phyloP scores from a whole-genome alignment of 805 yeast species.

The Metschnikowia sp. region DNA sequence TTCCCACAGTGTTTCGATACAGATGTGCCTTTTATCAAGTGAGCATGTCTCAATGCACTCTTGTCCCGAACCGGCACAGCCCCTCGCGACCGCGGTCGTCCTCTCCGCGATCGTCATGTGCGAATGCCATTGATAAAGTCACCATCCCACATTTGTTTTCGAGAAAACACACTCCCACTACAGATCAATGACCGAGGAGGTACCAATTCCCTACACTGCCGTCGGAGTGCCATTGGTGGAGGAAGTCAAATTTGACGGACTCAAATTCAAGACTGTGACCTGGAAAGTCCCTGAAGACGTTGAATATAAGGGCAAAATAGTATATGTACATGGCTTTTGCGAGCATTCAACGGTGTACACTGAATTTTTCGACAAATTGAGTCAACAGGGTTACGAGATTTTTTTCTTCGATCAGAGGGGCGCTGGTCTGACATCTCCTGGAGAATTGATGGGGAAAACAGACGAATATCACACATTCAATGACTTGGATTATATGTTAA shows the following conservation, averaged over 20 bases:
- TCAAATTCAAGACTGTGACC: slow-evolving; percentile 38
- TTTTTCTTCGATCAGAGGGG: slow-evolving; percentile 77
- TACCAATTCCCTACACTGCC: slow-evolving; percentile 33
- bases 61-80: no score
- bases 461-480: slow-evolving; percentile 53
- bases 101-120: no score
- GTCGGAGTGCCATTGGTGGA: slow-evolving; percentile 28
- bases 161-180: neutral
- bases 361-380: slow-evolving; percentile 51
- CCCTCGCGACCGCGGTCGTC: no score
- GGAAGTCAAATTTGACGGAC: slow-evolving; percentile 34
- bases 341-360: slow-evolving; percentile 52
- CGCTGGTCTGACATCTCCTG: slow-evolving; percentile 62
- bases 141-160: neutral
- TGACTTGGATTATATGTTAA: slow-evolving; percentile 59
- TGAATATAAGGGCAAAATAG: slow-evolving; percentile 47
- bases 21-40: no score
- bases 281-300: slow-evolving; percentile 37
- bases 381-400: slow-evolving; percentile 55
- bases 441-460: slow-evolving; percentile 51
- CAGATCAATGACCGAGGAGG: neutral
- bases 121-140: neutral
- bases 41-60: no score
- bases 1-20: no score
- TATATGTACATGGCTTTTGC: slow-evolving; percentile 70